Evolutionary conservation across 495 filamentous ascomycete species (phyloP).

Genomic region (Symbiotaphrina buchneri): DNA sequence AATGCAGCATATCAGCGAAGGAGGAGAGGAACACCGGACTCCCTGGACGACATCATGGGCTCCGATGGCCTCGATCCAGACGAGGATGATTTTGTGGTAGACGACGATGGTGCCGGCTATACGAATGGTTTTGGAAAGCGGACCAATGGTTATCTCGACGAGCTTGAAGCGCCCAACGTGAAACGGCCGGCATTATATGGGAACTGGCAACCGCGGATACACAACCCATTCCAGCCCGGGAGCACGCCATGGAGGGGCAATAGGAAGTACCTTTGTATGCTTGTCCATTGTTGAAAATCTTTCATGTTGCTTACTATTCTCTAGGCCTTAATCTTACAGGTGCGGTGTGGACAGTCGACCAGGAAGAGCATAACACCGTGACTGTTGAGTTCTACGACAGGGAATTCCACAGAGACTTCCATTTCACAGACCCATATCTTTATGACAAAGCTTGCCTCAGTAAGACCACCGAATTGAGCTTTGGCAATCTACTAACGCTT

Average conservation of each 20-base stretch:
- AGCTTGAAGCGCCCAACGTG: conserved; percentile 17
- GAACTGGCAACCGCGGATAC: conserved; percentile 40
- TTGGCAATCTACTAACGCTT: conserved; percentile 8
- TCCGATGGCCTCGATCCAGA: conserved; percentile 15
- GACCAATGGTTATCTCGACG: conserved; percentile 26
- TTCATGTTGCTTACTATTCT: conserved; percentile 10
- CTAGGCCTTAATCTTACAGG: conserved; percentile 64
- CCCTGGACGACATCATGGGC: conserved; percentile 33
- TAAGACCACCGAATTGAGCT: conserved; percentile 12
- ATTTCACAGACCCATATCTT: conserved; percentile 86
- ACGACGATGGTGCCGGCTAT: conserved; percentile 92
- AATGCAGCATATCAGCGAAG: conserved; percentile 8
- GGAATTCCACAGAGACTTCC: conserved; percentile 76
- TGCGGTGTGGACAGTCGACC: conserved; percentile 91
- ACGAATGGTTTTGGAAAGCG: conserved; percentile 42
- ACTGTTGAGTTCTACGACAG: conserved; percentile 96
- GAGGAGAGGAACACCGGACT: conserved; percentile 26
- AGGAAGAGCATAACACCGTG: conserved; percentile 83
- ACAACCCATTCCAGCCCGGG: conserved; percentile 75
- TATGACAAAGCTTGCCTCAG: conserved; percentile 90
- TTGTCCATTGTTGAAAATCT: neutral
- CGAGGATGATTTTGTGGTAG: conserved; percentile 68
- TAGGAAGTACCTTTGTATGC: conserved; percentile 67
- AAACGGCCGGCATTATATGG: conserved; percentile 37
- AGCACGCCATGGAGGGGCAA: conserved; percentile 92